Conservation (phyloP, 2,329 filamentous ascomycete species). For the Fonsecaea pugnacius region DNA sequence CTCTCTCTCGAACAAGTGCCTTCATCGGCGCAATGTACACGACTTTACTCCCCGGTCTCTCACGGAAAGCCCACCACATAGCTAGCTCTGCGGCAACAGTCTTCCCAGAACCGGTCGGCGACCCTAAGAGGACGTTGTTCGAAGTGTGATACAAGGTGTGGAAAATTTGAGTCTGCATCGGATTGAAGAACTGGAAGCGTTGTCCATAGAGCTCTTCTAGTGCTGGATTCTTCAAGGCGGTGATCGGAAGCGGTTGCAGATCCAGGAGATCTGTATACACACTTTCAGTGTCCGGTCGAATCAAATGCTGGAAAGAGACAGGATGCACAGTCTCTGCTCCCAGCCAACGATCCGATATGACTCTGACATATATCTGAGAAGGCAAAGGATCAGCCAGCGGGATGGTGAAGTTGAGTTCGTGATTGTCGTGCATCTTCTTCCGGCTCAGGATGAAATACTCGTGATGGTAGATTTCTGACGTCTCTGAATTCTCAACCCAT, state of each 20-base stretch:
- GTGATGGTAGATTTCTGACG: conserved; percentile 95
- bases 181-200: conserved; percentile 95
- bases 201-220: conserved; percentile 87
- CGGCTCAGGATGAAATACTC: conserved; percentile 94
- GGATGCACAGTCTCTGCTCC: conserved; percentile 94
- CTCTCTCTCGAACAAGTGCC: conserved; percentile 91
- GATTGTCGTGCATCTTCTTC: conserved; percentile 90
- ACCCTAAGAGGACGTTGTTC: conserved; percentile 90
- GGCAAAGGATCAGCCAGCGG: conserved; percentile 90
- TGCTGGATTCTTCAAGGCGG: conserved; percentile 81
- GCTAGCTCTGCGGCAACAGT: conserved; percentile 94
- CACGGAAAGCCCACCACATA: conserved; percentile 99
- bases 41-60: conserved; percentile 92
- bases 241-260: conserved; percentile 84
- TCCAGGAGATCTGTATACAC: conserved; percentile 94
- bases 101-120: conserved; percentile 95
- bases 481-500: conserved; percentile 98
- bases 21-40: conserved; percentile 99
- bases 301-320: conserved; percentile 96
- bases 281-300: conserved; percentile 95
- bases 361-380: conserved; percentile 92
- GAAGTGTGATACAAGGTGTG: conserved; percentile 92
- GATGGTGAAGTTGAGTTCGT: conserved; percentile 97
- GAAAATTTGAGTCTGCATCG: conserved; percentile 99
- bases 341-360: conserved; percentile 93